A percentile compares a stretch with the other conserved stretches of the same genome.
Conservation (phyloP, 108 stramenopile genomes). For the Pseudonitzschia delicatissima region DNA sequence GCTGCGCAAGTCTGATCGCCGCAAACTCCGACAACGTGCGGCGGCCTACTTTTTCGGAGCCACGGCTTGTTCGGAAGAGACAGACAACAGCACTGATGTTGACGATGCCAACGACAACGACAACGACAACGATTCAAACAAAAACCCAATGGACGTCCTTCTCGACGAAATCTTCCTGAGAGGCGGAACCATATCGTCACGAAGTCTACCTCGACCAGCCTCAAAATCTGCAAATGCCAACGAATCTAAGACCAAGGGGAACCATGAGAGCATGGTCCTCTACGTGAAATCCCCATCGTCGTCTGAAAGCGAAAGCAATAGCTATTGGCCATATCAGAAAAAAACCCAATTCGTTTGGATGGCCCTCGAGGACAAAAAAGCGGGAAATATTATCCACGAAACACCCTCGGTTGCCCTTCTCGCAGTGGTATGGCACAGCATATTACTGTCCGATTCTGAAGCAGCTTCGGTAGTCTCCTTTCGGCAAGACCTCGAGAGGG, state of each 20-base stretch:
- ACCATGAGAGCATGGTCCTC: constrained; percentile 22
- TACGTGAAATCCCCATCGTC: constrained; percentile 21
- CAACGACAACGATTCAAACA: neutral
- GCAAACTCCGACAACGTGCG: constrained; percentile 46
- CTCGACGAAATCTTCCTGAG: constrained; percentile 28
- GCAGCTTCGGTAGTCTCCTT: neutral
- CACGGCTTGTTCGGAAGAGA: neutral
- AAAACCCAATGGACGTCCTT: neutral
- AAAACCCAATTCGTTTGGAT: constrained; percentile 35
- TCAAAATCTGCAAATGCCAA: constrained; percentile 24
- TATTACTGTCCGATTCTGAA: no score
- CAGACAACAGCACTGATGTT: neutral
- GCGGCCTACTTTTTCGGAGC: constrained; percentile 27
- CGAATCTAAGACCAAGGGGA: neutral
- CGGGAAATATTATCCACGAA: constrained; percentile 6
- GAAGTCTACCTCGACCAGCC: constrained; percentile 30
- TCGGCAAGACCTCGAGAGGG: constrained; percentile 7
- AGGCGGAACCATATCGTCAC: constrained; percentile 35
- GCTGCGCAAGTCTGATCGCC: constrained; percentile 72
- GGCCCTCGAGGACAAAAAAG: constrained; percentile 25
- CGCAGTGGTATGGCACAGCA: constrained; percentile 9
- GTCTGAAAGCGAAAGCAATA: no score
- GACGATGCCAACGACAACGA: neutral
- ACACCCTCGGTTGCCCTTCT: constrained; percentile 31
- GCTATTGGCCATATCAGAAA: constrained; percentile 27